Evolutionary conservation across 2,329 filamentous ascomycete genomes (phyloP).

Genomic region (Neoscytalidium dimidiatum): DNA sequence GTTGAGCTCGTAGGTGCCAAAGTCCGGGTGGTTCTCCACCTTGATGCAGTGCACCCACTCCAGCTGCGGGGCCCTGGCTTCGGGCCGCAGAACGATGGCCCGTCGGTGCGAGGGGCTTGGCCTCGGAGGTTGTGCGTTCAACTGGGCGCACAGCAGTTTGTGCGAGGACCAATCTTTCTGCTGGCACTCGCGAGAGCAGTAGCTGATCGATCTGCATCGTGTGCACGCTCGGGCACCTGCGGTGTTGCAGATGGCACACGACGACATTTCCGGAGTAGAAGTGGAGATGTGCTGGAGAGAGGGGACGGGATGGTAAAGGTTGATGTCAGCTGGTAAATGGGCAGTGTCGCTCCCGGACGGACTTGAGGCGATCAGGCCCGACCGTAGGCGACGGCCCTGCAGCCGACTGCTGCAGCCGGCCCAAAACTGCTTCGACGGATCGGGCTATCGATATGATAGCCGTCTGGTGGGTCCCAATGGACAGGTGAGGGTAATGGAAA

Average conservation of each 20-base stretch:
- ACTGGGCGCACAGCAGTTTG: neutral
- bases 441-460: neutral
- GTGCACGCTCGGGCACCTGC: conserved; percentile 42
- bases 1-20: neutral
- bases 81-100: conserved; percentile 1
- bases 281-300: neutral
- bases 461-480: neutral
- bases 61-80: neutral
- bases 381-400: neutral
- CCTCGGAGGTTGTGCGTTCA: neutral
- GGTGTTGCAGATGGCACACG: conserved; percentile 27
- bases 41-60: neutral
- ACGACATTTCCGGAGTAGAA: neutral
- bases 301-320: neutral
- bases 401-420: neutral
- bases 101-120: neutral
- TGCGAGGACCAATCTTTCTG: conserved; percentile 47
- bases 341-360: neutral
- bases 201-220: conserved; percentile 49
- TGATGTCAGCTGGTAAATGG: neutral
- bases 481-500: neutral
- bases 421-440: neutral
- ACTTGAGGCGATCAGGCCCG: neutral
- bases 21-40: neutral
- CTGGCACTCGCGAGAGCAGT: conserved; percentile 57